Percentiles rank a stretch among this genome's conserved stretches.
These are phyloP conservation scores for Ophiocytium majus DNA, from an alignment of 352 stramenopile species.

Conservation along the genomic window DNA sequence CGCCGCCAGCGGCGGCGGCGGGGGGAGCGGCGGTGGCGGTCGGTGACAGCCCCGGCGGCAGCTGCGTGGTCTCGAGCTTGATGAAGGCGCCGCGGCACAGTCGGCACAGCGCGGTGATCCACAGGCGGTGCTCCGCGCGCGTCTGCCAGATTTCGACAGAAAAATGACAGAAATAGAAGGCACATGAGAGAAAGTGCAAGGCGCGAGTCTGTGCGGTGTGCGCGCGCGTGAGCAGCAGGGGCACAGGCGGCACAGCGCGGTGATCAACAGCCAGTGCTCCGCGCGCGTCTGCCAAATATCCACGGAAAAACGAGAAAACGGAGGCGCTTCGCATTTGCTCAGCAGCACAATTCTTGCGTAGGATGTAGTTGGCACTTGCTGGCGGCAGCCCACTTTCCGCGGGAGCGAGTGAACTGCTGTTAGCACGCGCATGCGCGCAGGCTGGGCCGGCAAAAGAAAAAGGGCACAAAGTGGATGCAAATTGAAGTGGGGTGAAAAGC, in stretches of 20 bases:
- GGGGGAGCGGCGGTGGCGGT: neutral
- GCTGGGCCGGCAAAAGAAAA: no score
- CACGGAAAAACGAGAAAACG: neutral
- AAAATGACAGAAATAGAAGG: neutral
- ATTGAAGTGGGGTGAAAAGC: no score
- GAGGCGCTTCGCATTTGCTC: no score
- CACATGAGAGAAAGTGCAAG: neutral
- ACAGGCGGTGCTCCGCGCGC: slow-evolving; percentile 52
- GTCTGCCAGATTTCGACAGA: slow-evolving; percentile 32
- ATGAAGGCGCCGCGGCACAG: slow-evolving; percentile 48
- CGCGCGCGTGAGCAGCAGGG: neutral
- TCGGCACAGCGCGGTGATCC: slow-evolving; percentile 46
- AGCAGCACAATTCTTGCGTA: no score
- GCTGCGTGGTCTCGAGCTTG: slow-evolving; percentile 26
- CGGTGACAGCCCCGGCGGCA: neutral
- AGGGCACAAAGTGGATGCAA: no score
- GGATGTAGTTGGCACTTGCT: no score
- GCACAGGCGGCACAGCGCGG: neutral
- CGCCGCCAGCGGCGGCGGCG: neutral
- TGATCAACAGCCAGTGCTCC: neutral
- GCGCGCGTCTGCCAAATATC: neutral
- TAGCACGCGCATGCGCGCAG: no score
- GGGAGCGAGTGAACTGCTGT: no score
- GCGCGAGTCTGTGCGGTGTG: neutral
- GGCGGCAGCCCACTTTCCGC: no score